phyloP scores from a whole-genome alignment of 2,329 filamentous ascomycete genomes.

The Chrysosporium queenslandicum region DNA sequence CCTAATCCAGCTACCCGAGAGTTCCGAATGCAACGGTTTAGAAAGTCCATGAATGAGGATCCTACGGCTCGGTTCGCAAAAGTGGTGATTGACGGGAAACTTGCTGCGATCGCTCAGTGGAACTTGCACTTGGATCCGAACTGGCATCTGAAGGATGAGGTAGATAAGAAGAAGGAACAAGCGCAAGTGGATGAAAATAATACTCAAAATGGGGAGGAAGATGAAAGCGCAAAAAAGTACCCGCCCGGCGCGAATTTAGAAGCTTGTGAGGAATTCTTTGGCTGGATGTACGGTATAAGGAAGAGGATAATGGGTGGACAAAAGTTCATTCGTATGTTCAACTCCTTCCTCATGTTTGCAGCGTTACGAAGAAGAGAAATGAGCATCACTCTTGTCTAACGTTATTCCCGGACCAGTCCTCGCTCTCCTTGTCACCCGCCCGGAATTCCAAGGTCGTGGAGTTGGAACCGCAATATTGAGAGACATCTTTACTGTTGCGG shows the following conservation, averaged over 20 bases:
- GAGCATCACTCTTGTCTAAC: background rate
- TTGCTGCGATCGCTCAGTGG: slow-evolving; percentile 17
- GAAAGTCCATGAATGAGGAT: slow-evolving; percentile 5
- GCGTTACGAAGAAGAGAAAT: background rate
- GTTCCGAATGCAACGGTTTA: slow-evolving; percentile 3
- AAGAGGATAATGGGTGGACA: slow-evolving; percentile 14
- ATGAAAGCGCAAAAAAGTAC: slow-evolving; percentile 8
- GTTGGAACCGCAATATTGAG: slow-evolving; percentile 23
- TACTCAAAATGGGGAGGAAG: slow-evolving; percentile 9
- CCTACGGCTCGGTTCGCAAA: slow-evolving; percentile 1
- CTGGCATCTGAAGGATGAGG: slow-evolving; percentile 3
- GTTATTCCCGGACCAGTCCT: slow-evolving; percentile 21
- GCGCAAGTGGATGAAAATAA: background rate
- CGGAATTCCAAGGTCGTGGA: slow-evolving; percentile 22
- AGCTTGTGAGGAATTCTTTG: slow-evolving; percentile 15
- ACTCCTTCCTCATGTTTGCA: background rate
- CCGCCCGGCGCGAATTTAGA: slow-evolving; percentile 13
- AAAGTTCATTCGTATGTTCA: slow-evolving; percentile 13
- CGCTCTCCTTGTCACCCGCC: slow-evolving; percentile 27
- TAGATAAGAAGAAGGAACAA: slow-evolving; percentile 11
- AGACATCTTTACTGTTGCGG: slow-evolving; percentile 20
- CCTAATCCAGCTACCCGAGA: background rate
- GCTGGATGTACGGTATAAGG: slow-evolving; percentile 12
- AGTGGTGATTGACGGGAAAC: slow-evolving; percentile 15
- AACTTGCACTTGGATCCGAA: slow-evolving; percentile 16